A percentile compares a stretch with the other conserved stretches of the same genome.
Conservation (phyloP, 2,329 filamentous ascomycete genomes). For the Paecilomyces fulvus region DNA sequence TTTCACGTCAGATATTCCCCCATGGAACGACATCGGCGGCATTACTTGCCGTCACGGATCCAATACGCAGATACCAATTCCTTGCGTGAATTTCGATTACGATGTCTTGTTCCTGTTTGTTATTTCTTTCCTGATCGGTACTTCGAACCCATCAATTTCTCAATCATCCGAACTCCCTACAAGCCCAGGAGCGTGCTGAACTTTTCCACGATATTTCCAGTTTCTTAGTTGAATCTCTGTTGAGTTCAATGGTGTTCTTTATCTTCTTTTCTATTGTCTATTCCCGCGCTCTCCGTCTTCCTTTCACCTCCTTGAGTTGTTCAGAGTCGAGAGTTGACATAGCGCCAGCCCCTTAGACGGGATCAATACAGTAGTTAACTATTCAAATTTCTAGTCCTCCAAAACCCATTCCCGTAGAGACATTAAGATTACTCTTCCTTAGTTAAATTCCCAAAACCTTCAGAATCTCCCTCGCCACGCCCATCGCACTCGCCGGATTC, state of each 20-base stretch:
- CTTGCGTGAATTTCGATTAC: neutral
- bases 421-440: no score
- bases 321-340: neutral
- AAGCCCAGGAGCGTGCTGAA: neutral
- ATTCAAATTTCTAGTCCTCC: neutral
- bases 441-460: slow-evolving; percentile 26
- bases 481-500: slow-evolving; percentile 38
- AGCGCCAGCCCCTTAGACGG: neutral
- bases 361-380: neutral
- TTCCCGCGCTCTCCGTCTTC: neutral
- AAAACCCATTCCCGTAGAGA: neutral
- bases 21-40: neutral
- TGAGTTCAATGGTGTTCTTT: neutral
- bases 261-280: neutral
- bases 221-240: neutral
- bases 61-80: neutral
- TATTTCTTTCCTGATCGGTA: neutral
- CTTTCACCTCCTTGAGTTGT: neutral
- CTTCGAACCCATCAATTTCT: neutral
- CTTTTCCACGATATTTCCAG: neutral
- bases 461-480: slow-evolving; percentile 36
- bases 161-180: neutral
- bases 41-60: neutral
- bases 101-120: neutral
- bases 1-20: neutral